Conservation (phyloP, 192 early-diverging fungal genomes). For the Coemansia asiatica region DNA sequence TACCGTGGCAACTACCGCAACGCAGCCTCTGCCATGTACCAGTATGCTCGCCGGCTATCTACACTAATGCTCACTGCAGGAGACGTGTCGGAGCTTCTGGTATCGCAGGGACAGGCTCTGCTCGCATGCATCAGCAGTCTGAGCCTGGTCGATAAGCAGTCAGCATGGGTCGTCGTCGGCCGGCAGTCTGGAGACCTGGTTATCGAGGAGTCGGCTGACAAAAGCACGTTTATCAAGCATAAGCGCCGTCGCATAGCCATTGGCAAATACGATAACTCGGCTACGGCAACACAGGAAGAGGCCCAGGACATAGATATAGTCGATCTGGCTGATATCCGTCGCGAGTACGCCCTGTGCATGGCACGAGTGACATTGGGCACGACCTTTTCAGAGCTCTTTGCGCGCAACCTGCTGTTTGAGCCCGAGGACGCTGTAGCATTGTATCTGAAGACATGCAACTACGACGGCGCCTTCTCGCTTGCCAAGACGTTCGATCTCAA, state of each 20-base stretch:
- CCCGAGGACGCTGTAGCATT: slow-evolving; percentile 42
- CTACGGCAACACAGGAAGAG: background rate
- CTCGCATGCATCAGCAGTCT: slow-evolving; percentile 48
- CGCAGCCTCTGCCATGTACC: slow-evolving; percentile 58
- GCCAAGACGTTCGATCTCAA: slow-evolving; percentile 26
- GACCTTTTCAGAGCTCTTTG: slow-evolving; percentile 35
- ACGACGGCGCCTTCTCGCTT: slow-evolving; percentile 48
- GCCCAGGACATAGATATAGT: slow-evolving; percentile 44
- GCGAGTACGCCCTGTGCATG: slow-evolving; percentile 47
- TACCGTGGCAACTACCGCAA: slow-evolving; percentile 57
- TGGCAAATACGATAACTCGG: slow-evolving; percentile 28
- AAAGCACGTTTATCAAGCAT: background rate
- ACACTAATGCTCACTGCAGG: slow-evolving; percentile 17
- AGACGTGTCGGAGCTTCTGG: slow-evolving; percentile 24
- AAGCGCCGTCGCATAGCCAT: slow-evolving; percentile 42
- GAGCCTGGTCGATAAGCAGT: slow-evolving; percentile 41
- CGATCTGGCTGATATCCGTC: slow-evolving; percentile 44
- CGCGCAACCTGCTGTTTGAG: slow-evolving; percentile 45
- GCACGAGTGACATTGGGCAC: slow-evolving; percentile 40
- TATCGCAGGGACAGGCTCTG: slow-evolving; percentile 40
- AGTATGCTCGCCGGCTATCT: slow-evolving; percentile 45
- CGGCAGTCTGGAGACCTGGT: slow-evolving; percentile 5
- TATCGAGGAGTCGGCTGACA: background rate
- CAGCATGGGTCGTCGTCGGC: slow-evolving; percentile 52
- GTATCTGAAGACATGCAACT: slow-evolving; percentile 44